phyloP scores from a whole-genome alignment of 352 stramenopile genomes.

The Globisporangium rhizosaccharum region DNA sequence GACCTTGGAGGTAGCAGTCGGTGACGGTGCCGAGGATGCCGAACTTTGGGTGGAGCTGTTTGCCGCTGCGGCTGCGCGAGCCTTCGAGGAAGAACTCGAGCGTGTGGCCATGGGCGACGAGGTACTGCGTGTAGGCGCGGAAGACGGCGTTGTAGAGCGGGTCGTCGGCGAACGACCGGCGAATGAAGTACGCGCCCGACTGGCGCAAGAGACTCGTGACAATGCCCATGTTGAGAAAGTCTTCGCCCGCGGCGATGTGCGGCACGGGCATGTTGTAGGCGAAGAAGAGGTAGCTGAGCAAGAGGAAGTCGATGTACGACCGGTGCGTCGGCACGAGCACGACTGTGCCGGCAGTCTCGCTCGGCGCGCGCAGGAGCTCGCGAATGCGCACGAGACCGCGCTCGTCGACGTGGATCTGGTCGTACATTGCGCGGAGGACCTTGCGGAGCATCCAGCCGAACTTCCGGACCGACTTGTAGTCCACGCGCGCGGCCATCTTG shows the following conservation, averaged over 20 bases:
- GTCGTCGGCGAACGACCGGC: slow-evolving; percentile 68
- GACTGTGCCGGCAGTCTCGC: slow-evolving; percentile 38
- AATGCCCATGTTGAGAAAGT: slow-evolving; percentile 73
- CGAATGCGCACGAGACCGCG: slow-evolving; percentile 63
- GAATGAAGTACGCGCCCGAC: slow-evolving; percentile 78
- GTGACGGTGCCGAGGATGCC: slow-evolving; percentile 69
- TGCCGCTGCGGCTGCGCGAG: slow-evolving; percentile 75
- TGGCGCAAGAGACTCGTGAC: slow-evolving; percentile 61
- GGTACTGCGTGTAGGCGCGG: slow-evolving; percentile 76
- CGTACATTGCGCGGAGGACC: slow-evolving; percentile 80
- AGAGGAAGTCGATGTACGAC: slow-evolving; percentile 82
- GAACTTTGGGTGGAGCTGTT: slow-evolving; percentile 80
- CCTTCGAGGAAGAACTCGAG: slow-evolving; percentile 88
- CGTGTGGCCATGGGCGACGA: slow-evolving; percentile 67
- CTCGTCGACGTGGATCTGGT: slow-evolving; percentile 85
- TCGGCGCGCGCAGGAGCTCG: slow-evolving; percentile 35
- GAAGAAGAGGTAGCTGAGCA: slow-evolving; percentile 87
- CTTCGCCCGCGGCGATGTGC: slow-evolving; percentile 73
- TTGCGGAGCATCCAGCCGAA: slow-evolving; percentile 81
- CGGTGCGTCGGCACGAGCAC: slow-evolving; percentile 84
- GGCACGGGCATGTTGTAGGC: slow-evolving; percentile 84
- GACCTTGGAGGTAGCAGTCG: slow-evolving; percentile 59
- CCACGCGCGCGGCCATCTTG: slow-evolving; percentile 70
- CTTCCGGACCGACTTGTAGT: slow-evolving; percentile 74
- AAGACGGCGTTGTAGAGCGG: slow-evolving; percentile 74